A percentile compares a stretch with the other conserved stretches of the same genome.
These are phyloP conservation scores for Auriscalpium orientale DNA, from an alignment of 768 basidiomycete species.

Conservation along the genomic window DNA sequence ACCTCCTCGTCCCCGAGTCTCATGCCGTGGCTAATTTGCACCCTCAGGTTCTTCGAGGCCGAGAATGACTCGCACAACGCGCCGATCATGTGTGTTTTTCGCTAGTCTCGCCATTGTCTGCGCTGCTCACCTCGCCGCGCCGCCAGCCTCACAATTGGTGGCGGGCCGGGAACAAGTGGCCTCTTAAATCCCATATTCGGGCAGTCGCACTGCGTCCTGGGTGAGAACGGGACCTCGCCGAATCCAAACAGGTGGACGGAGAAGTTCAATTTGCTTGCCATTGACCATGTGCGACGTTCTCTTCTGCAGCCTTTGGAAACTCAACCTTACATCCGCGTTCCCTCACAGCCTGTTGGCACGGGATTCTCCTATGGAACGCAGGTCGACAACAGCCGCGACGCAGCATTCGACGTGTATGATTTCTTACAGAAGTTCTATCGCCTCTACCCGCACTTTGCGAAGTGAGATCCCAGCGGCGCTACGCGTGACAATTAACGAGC, in stretches of 20 bases:
- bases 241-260: conserved; percentile 21
- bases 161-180: conserved; percentile 28
- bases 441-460: conserved; percentile 18
- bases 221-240: conserved; percentile 15
- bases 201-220: conserved; percentile 21
- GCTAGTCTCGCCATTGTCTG: not conserved
- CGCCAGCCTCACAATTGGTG: conserved; percentile 26
- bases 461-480: not conserved
- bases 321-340: not conserved
- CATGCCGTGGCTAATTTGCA: not conserved
- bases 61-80: conserved; percentile 22
- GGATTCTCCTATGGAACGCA: conserved; percentile 28
- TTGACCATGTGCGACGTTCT: conserved; percentile 7
- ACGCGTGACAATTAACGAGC: not conserved
- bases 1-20: not conserved
- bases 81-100: conserved; percentile 22
- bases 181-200: conserved; percentile 22
- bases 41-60: conserved; percentile 26
- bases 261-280: conserved; percentile 8
- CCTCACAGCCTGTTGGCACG: conserved; percentile 11
- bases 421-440: conserved; percentile 29
- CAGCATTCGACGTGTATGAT: conserved; percentile 28
- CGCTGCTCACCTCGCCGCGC: not conserved
- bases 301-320: conserved; percentile 18
- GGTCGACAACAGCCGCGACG: conserved; percentile 26